Evolutionary conservation across 2,329 filamentous ascomycete genomes (phyloP), one percentile per base, ranked within the genome.

Genomic region (Paradendryphiella salina): DNA sequence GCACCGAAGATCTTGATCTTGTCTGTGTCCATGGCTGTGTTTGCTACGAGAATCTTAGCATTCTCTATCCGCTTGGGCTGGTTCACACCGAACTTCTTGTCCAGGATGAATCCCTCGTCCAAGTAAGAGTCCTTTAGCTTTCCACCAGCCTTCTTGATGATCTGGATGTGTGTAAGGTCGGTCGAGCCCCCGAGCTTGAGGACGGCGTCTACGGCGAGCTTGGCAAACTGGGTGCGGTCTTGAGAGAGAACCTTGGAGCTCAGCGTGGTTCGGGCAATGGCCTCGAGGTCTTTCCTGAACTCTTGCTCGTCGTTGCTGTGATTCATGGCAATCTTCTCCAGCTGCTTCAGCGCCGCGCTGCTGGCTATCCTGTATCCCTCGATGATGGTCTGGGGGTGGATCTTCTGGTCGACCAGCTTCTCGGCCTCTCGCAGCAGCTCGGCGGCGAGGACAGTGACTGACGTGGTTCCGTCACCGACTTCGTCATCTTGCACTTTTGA

Each of bases 1-100:
- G 94, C 94, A 58, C 94, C 94, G 67, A 99, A 99, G 68, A 99
- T 97, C 83, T 99, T 99, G 79, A 99, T 90, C 82, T 99, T 99
- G 79, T 99, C 94, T 29, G 94, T 99, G 76, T 99, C 94, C 94
- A 99, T 99, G 10, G 92, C 89, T 40, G 94, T 99, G 79, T 99
- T 99, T 59, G 94, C 94, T 17, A 99, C 89, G 49, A 99, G 78
- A 61, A 99, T 99, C 80, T 97, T 99, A 61, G 93, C 94, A 74
- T 99, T 97, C 75, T 97, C 93, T 68, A 99, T 80, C 52, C 91
- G 83, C 82, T 97, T 97, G 46, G 94, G 94, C 76, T 99, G 94
- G 80, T 97, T 97, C 51, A 97, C 93, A 63, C 94, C 94, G 61
- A 99, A 96, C 79, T 93, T 96, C 84, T 99, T 99, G 80, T 99